Evolutionary conservation across 352 stramenopile species (phyloP), one percentile per base, ranked within the genome.

Genomic region (Aphanomyces invadans): DNA sequence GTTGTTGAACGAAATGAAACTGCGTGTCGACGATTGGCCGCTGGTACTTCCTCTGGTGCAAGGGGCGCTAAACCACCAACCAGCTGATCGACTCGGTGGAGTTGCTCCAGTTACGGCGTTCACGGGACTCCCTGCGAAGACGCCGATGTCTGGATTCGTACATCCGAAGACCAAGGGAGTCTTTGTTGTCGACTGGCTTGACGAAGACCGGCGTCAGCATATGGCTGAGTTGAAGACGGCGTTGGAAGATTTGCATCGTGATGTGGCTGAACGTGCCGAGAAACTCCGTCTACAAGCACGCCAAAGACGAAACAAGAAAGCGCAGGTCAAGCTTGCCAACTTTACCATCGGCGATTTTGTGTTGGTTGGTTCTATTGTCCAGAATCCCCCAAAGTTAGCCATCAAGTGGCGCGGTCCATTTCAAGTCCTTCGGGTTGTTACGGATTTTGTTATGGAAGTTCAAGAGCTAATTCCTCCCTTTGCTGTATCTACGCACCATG

Each of bases 1-100:
- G 0, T 25, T 78, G 15, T 25, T 77, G 31, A 73, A 54, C 42
- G 68, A 76, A 46, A 46, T 55, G 4, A 70, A 65, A 46, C 26
- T 65, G 7, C 1, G 12, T 3, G n/a, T 48, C n/a, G 57, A 54
- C 4, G 57, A 65, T 4, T 65, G 57, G 57, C 28, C 19, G 4
- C 4, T 4, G 49, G 17, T 65, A 61, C 49, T 63, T 19, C 4
- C 57, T n/a, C 28, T 65, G 2, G 39, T 54, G 26, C 57, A 65
- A 56, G 25, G 38, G 17, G 39, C 57, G 2, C 25, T 65, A 15
- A 65, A 65, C 54, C 28, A 65, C 39, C 4, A 62, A 48, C 57
- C 57, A 23, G 26, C 57, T 3, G 57, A 54, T 48, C 57, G 57
- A 48, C 57, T 80, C n/a, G n/a, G 68, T n/a, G 60, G 67, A 2